These are phyloP conservation scores for Priceomyces carsonii DNA, from an alignment of 805 yeast genomes.

Conservation along the genomic window DNA sequence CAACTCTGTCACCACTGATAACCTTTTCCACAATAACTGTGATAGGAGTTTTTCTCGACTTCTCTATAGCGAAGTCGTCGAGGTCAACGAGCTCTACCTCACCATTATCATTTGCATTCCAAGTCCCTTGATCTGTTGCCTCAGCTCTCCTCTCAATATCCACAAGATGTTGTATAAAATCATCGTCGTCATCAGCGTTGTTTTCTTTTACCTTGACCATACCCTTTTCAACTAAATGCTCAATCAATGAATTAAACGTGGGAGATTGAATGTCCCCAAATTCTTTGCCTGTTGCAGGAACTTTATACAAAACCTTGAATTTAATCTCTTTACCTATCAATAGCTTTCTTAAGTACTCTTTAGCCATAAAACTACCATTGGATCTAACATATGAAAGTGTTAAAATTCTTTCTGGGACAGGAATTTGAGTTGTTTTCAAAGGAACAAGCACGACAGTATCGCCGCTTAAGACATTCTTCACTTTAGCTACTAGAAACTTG, in stretches of 20 bases:
- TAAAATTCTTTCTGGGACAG: constrained; percentile 57
- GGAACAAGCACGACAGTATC: constrained; percentile 69
- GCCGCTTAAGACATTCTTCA: constrained; percentile 68
- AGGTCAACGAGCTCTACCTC: constrained; percentile 25
- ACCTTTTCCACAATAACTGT: constrained; percentile 72
- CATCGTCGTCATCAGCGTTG: constrained; percentile 37
- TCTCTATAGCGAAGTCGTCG: constrained; percentile 30
- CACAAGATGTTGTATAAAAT: constrained; percentile 36
- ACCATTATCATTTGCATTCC: constrained; percentile 33
- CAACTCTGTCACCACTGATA: constrained; percentile 75
- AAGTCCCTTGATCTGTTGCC: constrained; percentile 52
- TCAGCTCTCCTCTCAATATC: constrained; percentile 53
- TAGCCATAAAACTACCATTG: constrained; percentile 58
- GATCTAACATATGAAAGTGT: constrained; percentile 67
- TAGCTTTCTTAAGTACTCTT: constrained; percentile 61
- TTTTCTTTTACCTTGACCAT: constrained; percentile 62
- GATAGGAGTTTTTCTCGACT: constrained; percentile 43
- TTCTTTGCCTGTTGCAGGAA: constrained; percentile 53
- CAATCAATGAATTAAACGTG: constrained; percentile 57
- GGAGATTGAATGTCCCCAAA: constrained; percentile 74
- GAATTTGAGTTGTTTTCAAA: constrained; percentile 39
- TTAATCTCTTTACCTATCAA: constrained; percentile 65
- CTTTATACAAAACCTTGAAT: constrained; percentile 57
- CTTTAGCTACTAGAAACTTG: constrained; percentile 50
- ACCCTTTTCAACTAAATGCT: constrained; percentile 57